A percentile compares a stretch with the other conserved stretches of the same genome.
These are phyloP conservation scores for Aspergillus fijiensis DNA, from an alignment of 2,329 filamentous ascomycete genomes.

Conservation along the genomic window DNA sequence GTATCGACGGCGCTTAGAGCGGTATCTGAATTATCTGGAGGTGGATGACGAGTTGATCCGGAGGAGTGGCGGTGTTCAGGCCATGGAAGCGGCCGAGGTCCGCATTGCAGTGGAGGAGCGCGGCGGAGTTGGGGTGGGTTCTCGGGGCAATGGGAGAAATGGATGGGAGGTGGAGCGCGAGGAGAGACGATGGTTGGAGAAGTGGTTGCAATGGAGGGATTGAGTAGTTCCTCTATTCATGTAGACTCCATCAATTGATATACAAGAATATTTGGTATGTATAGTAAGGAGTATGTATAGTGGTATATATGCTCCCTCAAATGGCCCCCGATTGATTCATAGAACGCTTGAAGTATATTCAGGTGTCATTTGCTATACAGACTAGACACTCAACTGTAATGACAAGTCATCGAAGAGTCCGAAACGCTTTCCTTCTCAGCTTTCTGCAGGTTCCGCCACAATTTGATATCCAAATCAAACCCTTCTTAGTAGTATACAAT, in stretches of 20 bases:
- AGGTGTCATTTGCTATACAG: neutral
- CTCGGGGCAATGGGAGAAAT: slow-evolving; percentile 14
- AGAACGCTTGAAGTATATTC: neutral
- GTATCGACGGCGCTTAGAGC: slow-evolving; percentile 55
- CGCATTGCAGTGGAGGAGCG: slow-evolving; percentile 69
- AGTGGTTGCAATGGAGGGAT: slow-evolving; percentile 31
- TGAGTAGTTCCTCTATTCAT: neutral
- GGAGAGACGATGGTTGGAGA: slow-evolving; percentile 39
- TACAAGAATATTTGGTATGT: neutral
- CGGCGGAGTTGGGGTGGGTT: slow-evolving; percentile 47
- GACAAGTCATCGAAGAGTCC: neutral
- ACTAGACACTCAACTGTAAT: neutral
- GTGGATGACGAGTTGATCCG: slow-evolving; percentile 70
- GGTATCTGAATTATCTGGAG: slow-evolving; percentile 62
- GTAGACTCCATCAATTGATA: neutral
- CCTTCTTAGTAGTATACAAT: neutral
- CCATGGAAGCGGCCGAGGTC: slow-evolving; percentile 64
- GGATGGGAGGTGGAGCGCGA: slow-evolving; percentile 28
- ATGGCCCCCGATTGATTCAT: too few relatives aligned
- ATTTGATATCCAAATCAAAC: neutral
- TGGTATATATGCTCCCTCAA: too few relatives aligned
- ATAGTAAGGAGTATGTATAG: too few relatives aligned
- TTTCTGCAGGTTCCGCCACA: neutral
- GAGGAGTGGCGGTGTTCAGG: slow-evolving; percentile 59
- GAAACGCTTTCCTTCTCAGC: neutral